Percentiles rank a stretch among this genome's conserved stretches.
phyloP scores from a whole-genome alignment of 176 grass and related monocot species.

The Tillandsia leiboldiana region DNA sequence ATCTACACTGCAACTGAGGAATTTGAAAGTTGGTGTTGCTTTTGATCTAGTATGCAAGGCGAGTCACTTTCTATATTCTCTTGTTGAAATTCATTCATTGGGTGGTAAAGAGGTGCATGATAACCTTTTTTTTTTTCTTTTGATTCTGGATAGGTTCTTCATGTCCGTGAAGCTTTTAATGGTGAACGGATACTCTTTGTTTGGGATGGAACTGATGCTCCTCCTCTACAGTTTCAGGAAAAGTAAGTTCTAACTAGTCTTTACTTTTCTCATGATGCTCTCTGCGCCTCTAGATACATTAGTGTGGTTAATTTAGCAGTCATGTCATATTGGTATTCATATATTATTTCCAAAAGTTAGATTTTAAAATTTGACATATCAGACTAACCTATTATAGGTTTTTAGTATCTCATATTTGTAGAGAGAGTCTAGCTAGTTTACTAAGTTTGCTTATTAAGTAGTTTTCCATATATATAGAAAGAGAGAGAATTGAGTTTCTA shows the following conservation, averaged over 20 bases:
- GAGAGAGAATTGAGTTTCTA: too few relatives aligned
- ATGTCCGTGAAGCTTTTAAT: slow-evolving; percentile 44
- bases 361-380: too few relatives aligned
- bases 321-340: not conserved
- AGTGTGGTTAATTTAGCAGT: slow-evolving; percentile 1
- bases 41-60: slow-evolving; percentile 94
- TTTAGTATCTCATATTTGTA: too few relatives aligned
- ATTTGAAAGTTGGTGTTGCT: slow-evolving; percentile 30
- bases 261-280: slow-evolving; percentile 11
- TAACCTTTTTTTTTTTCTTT: slow-evolving; percentile 3
- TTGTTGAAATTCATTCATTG: not conserved
- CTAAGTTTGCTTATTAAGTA: too few relatives aligned
- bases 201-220: slow-evolving; percentile 89
- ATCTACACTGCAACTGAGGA: slow-evolving; percentile 40
- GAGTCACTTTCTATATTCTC: not conserved
- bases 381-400: too few relatives aligned
- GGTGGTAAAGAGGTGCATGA: not conserved
- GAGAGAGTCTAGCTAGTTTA: too few relatives aligned
- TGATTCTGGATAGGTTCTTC: slow-evolving; percentile 66
- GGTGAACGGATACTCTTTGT: slow-evolving; percentile 51
- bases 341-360: too few relatives aligned
- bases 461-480: too few relatives aligned
- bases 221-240: slow-evolving; percentile 30
- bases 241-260: slow-evolving; percentile 16
- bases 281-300: not conserved